phyloP scores from a whole-genome alignment of 306 rosid species.

The Acacia melanoxylon region DNA sequence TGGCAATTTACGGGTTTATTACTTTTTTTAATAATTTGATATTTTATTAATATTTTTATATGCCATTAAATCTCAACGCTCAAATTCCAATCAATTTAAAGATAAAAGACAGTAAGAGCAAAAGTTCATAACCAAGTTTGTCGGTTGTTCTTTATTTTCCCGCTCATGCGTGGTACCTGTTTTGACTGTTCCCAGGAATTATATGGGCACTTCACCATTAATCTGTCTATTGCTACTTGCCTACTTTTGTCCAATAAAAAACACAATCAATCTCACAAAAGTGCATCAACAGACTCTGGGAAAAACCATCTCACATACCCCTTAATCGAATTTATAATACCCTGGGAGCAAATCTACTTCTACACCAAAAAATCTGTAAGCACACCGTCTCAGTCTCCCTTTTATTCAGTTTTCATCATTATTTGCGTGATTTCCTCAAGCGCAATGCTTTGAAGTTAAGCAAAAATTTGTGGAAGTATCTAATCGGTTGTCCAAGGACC shows the following conservation, averaged over 20 bases:
- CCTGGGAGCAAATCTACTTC: constrained; percentile 10
- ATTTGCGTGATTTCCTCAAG: constrained; percentile 28
- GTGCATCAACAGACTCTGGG: neutral
- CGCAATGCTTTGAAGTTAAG: neutral
- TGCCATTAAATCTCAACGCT: too few species aligned
- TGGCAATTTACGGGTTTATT: too few species aligned
- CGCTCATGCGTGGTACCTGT: neutral
- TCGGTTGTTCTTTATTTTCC: too few species aligned
- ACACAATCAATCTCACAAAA: neutral
- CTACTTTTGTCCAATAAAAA: neutral
- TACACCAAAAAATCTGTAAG: neutral
- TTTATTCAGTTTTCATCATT: neutral
- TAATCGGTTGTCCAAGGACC: constrained; percentile 93
- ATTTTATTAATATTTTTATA: too few species aligned
- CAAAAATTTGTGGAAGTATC: constrained; percentile 35
- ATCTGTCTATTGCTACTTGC: constrained; percentile 76
- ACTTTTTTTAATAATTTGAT: too few species aligned
- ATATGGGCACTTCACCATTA: neutral
- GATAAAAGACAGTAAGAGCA: too few species aligned
- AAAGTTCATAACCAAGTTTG: too few species aligned
- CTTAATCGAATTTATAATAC: neutral
- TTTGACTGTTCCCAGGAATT: neutral
- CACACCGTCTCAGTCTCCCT: neutral
- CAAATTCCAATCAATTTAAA: too few species aligned
- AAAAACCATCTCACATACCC: neutral